Evolutionary conservation across 176 grass and related monocot species (phyloP), one percentile per base, ranked within the genome.

Genomic region (Cocos nucifera): DNA sequence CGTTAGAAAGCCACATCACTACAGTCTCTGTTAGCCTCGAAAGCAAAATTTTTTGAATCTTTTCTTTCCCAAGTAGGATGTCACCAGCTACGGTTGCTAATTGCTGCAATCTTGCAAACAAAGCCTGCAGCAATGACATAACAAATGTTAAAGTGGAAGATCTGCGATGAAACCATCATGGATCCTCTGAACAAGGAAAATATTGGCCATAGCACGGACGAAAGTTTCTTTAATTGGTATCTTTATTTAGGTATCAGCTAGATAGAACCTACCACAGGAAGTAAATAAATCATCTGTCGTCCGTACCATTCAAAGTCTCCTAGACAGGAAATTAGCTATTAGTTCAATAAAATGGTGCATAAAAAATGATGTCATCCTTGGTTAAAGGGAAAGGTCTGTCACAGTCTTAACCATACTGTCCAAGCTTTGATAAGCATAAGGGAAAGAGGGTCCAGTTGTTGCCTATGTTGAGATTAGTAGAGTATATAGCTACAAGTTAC

Each of bases 41-140:
- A 16, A 97, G 82, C 53, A 97, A 50, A 50, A 97, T 65, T 56
- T 97, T 97, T 26, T 91, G 93, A 75, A 88, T 68, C 81, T 88
- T 97, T 74, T 91, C 87, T 73, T 97, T 97, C 23, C 83, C 93
- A 19, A 80, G 26, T 29, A 97, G 56, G 69, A 91, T 84, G 72
- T 97, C 87, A 79, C 93, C 75, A 3, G 80, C 87, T 18, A 97
- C 75, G 66, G 87, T 97, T 49, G 78, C 78, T 63, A 97, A 73
- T 77, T 97, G 93, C 18, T 88, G 87, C 59, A 97, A 78, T 64
- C 87, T 90, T 77, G 77, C 93, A 75, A 97, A 97, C 56, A 97
- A 73, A 2, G 87, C 87, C 87, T 97, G 68, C 28, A 75, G 67
- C 59, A 53, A 75, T 73, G 63, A 20, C 25, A n/a, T 21, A 22